Conservation (phyloP, 2,329 filamentous ascomycete species). For the Alternaria incomplexa region DNA sequence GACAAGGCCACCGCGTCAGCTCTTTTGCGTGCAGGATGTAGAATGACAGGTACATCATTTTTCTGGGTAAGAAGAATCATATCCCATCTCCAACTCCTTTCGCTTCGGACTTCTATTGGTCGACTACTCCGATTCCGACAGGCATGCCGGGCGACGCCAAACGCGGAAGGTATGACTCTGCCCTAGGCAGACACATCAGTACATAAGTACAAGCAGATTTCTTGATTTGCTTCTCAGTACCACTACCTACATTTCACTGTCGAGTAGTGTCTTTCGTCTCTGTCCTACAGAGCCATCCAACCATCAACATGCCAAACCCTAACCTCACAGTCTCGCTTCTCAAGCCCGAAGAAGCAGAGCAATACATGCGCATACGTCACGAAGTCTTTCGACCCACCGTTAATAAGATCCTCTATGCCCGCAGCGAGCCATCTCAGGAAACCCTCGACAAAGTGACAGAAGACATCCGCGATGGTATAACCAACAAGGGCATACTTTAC, state of each 20-base stretch:
- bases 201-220: neutral
- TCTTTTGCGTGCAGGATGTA: neutral
- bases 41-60: neutral
- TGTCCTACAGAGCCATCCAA: neutral
- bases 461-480: slow-evolving; percentile 29
- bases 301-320: slow-evolving; percentile 23
- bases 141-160: neutral
- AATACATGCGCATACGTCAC: slow-evolving; percentile 42
- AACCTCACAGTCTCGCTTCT: slow-evolving; percentile 37
- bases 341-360: slow-evolving; percentile 31
- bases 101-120: slow-evolving; percentile 4
- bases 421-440: slow-evolving; percentile 31
- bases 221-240: too few species aligned
- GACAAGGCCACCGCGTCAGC: neutral
- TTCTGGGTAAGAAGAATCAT: neutral
- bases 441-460: slow-evolving; percentile 32
- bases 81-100: neutral
- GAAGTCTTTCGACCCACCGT: slow-evolving; percentile 38
- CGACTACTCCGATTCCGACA: slow-evolving; percentile 7
- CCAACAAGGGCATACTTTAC: slow-evolving; percentile 33
- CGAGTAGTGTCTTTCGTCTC: neutral
- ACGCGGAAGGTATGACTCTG: neutral
- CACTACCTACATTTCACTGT: neutral
- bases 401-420: slow-evolving; percentile 44
- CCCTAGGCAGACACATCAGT: neutral